Evolutionary conservation across 257 asterid species (phyloP).

Genomic region (Solanum clarkiae): DNA sequence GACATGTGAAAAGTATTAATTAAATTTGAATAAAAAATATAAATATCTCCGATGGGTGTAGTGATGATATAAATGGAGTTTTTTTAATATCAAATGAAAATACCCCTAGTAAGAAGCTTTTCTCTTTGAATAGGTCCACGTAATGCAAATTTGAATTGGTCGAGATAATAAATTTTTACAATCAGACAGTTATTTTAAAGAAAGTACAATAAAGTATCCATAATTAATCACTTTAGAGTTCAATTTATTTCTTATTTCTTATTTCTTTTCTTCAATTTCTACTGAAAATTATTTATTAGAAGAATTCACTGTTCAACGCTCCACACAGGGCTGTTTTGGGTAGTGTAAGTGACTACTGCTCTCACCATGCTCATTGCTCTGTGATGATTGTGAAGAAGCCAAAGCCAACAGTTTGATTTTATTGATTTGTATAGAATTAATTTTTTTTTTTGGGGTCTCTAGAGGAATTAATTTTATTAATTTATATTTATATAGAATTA

Average conservation of each 20-base stretch:
- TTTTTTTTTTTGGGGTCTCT: no score
- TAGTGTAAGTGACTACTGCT: slow-evolving; percentile 49
- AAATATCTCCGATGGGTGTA: background rate
- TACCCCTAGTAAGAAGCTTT: background rate
- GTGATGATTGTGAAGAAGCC: slow-evolving; percentile 45
- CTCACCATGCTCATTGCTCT: slow-evolving; percentile 49
- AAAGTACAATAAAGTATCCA: background rate
- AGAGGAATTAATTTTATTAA: no score
- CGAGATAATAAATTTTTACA: background rate
- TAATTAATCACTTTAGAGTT: background rate
- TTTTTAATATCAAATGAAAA: background rate
- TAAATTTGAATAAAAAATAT: background rate
- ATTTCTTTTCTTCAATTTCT: background rate
- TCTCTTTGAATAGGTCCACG: background rate
- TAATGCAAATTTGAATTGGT: background rate
- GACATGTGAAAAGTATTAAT: background rate
- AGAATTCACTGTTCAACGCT: background rate
- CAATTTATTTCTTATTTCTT: background rate
- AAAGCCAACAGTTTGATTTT: background rate
- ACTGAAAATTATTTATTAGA: background rate
- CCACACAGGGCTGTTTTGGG: slow-evolving; percentile 30
- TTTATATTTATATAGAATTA: no score
- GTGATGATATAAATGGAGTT: background rate
- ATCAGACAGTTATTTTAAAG: background rate
- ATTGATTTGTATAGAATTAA: background rate